Conservation (phyloP, 208 protist species). For the Acanthamoeba lenticulata region DNA sequence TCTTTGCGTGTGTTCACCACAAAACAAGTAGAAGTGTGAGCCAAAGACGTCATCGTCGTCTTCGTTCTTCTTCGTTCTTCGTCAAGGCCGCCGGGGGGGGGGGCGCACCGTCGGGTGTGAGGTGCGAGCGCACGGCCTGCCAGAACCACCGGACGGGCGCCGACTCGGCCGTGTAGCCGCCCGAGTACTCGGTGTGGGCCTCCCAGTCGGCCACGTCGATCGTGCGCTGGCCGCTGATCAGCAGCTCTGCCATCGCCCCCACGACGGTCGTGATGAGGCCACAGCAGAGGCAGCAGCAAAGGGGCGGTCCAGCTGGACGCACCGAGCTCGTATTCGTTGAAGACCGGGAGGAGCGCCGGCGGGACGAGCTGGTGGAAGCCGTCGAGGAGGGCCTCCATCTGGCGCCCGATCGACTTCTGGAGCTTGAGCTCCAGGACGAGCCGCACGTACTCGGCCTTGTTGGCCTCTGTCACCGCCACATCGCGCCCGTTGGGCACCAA, state of each 20-base stretch:
- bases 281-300: neutral
- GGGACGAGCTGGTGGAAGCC: slow-evolving; percentile 98
- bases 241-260: neutral
- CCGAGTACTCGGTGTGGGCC: slow-evolving; percentile 94
- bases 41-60: no score
- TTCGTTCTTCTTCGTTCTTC: no score
- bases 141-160: slow-evolving; percentile 97
- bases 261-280: neutral
- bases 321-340: slow-evolving; percentile 97
- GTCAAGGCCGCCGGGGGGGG: no score
- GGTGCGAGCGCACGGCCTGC: slow-evolving; percentile 87
- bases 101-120: neutral
- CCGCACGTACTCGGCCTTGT: slow-evolving; percentile 95
- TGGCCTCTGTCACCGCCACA: slow-evolving; percentile 95
- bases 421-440: slow-evolving; percentile 83
- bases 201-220: slow-evolving; percentile 96
- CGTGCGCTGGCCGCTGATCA: slow-evolving; percentile 91
- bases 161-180: slow-evolving; percentile 87
- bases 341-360: slow-evolving; percentile 91
- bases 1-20: no score
- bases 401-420: slow-evolving; percentile 90
- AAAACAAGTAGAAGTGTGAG: no score
- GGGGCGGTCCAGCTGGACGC: slow-evolving; percentile 76
- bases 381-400: slow-evolving; percentile 94
- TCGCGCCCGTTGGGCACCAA: slow-evolving; percentile 93